Evolutionary conservation across 2,329 filamentous ascomycete genomes (phyloP).

Genomic region (Talaromyces sp.): DNA sequence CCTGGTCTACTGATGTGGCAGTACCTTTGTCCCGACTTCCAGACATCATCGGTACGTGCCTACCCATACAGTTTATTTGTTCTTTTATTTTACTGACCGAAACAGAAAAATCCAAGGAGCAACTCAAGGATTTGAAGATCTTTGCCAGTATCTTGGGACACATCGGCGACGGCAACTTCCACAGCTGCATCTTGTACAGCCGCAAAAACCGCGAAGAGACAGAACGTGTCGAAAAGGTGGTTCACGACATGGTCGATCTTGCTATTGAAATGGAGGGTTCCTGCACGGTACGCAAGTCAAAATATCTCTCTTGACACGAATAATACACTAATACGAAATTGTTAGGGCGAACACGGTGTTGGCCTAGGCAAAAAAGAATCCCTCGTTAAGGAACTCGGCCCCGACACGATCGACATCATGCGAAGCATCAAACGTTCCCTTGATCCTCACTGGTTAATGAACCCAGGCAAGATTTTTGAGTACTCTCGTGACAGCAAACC

Average conservation of each 20-base stretch:
- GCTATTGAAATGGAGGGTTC: conserved; percentile 92
- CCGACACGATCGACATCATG: conserved; percentile 79
- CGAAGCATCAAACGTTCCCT: conserved; percentile 73
- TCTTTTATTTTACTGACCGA: conserved; percentile 1
- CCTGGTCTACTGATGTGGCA: conserved; percentile 59
- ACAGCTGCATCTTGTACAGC: conserved; percentile 87
- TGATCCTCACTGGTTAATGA: conserved; percentile 84
- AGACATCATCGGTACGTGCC: conserved; percentile 52
- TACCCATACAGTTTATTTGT: neutral
- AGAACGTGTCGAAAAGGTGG: conserved; percentile 70
- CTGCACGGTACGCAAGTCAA: conserved; percentile 55
- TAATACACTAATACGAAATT: neutral
- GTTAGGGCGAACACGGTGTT: conserved; percentile 69
- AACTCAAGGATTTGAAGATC: conserved; percentile 77
- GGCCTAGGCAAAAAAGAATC: conserved; percentile 82
- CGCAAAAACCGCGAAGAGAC: conserved; percentile 62
- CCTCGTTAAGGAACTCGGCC: conserved; percentile 71
- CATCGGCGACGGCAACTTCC: conserved; percentile 91
- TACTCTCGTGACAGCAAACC: conserved; percentile 27
- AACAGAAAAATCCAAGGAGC: conserved; percentile 77
- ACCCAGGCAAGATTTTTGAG: conserved; percentile 88
- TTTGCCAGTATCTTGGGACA: conserved; percentile 87
- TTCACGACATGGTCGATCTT: conserved; percentile 85
- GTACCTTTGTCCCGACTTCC: conserved; percentile 57
- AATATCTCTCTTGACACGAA: too few species aligned